Percentiles rank a stretch among this genome's conserved stretches.
Conservation (phyloP, 768 basidiomycete genomes). For the Tephrocybe sp. region DNA sequence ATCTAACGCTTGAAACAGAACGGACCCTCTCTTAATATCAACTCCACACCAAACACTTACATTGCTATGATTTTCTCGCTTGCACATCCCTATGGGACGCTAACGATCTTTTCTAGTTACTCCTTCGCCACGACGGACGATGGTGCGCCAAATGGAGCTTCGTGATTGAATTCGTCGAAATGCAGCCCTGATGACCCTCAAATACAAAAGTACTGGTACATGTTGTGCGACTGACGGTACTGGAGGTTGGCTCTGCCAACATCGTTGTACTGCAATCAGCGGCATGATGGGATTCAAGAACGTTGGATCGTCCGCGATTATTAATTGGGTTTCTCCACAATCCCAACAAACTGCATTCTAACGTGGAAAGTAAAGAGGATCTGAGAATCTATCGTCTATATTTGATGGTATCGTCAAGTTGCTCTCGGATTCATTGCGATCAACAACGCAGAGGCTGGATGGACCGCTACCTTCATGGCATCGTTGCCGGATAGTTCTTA, state of each 20-base stretch:
- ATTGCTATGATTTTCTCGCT: slow-evolving; percentile 62
- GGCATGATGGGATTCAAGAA: slow-evolving; percentile 68
- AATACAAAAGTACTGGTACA: background rate
- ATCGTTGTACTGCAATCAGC: slow-evolving; percentile 52
- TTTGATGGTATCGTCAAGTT: slow-evolving; percentile 27
- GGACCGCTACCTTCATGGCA: slow-evolving; percentile 57
- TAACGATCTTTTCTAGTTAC: slow-evolving; percentile 61
- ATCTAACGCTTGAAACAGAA: slow-evolving; percentile 28
- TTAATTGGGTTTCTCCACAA: slow-evolving; percentile 56
- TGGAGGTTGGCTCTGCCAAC: slow-evolving; percentile 66
- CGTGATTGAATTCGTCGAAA: background rate
- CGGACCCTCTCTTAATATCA: slow-evolving; percentile 51
- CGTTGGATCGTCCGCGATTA: slow-evolving; percentile 48
- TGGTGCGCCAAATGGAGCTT: slow-evolving; percentile 60
- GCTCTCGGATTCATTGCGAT: slow-evolving; percentile 61
- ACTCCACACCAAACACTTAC: slow-evolving; percentile 66
- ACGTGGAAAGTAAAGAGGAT: slow-evolving; percentile 38
- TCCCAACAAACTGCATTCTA: slow-evolving; percentile 65
- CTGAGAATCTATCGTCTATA: background rate
- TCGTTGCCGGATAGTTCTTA: slow-evolving; percentile 56
- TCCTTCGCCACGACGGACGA: slow-evolving; percentile 46
- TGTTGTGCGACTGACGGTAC: slow-evolving; percentile 36
- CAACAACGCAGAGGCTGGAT: slow-evolving; percentile 57
- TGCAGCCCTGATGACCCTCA: background rate
- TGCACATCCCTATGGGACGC: slow-evolving; percentile 66